Base-by-base conservation (phyloP, 768 basidiomycete species). In the Tulasnella sp. region DNA sequence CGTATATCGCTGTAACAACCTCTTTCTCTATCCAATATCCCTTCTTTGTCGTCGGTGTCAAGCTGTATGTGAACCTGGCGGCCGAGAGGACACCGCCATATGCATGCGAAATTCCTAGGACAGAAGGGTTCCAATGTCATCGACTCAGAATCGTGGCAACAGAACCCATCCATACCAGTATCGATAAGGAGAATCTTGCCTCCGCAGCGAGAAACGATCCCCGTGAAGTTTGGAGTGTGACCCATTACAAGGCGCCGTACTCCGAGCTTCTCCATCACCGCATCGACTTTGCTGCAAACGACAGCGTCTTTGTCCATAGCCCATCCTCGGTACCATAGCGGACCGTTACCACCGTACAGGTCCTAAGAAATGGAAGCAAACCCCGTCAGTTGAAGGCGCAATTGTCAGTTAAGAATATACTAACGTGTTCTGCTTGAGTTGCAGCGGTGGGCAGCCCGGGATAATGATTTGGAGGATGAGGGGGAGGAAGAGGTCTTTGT, bases 131-230 rank as follows among this genome's bases (percentile, higher is more conserved):
- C 39, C 13, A 39, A 51, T 26, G 35, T 23, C 29, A 67, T 48
- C 35, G 23, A 26, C 37, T 20, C 71, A 35, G 15, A 51, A 10
- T 20, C 51, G 23, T n/a, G n/a, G 23, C 51, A 9, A 51, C 6
- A 51, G n/a, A 55, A 26, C 57, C 15, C 39, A n/a, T n/a, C 80
- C 84, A 73, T 71, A 91, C 93, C 95, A 0, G 97, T 99, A 82
- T 99, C 97, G 73, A 99, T 98, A 79, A 99, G 93, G 81, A 99
- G 91, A 67, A 98, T 90, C 81, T 93, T 95, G n/a, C 94, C 96
- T 51, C 90, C 87, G 82, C 98, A 99, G 78, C 96, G 87, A 6
- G 93, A 89, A 4, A 93, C 90, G 71, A 98, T 96, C 80, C 89
- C 89, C 88, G 94, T 79, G 61, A 77, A 80, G 83, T 96, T 88